Evolutionary conservation across 1,139 yeast species (phyloP), one percentile per base, ranked within the genome.

Genomic region (Lizanozyma gosingica): DNA sequence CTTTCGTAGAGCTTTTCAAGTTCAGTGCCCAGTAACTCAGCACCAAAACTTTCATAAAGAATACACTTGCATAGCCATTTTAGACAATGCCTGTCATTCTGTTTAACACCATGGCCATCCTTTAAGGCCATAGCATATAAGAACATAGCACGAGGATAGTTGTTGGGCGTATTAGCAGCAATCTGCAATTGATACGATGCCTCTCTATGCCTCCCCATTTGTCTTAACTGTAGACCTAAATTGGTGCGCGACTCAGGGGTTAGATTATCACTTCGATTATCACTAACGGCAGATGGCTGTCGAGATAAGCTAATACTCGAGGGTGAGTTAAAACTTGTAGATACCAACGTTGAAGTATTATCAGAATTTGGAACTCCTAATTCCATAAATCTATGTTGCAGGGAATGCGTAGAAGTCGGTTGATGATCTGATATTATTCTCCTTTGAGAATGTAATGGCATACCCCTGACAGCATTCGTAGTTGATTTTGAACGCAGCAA

Each of bases 51-150:
- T 22, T 22, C 33, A 35, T 35, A 14, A 34, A 69, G 50, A 14
- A 68, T 54, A 43, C 70, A 60, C 44, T 63, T 61, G 47, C 76
- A 70, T 3, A 85, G 63, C 85, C 88, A 83, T 43, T 67, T 63
- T 36, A 81, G 65, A 1, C 88, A 76, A 41, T 71, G 75, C 14
- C 62, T 53, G 37, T 76, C 73, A 54, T 81, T 81, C 44, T 71
- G 73, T 22, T 76, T 69, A 14, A 81, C 78, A 0, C 94, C 94
- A 59, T 80, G 80, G 1, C 94, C 94, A 42, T 73, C 67, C 42
- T 83, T 65, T 29, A 84, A 59, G 0, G 92, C 83, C 48, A 82
- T 59, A 0, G 90, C 86, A 54, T 83, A 84, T 34, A 82, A 57
- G 38, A 79, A 70, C 83, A 79, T 83, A 1, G 92, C 94, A 40